Base-by-base conservation (phyloP, 83 land plant species). In the Thuja plicata region DNA sequence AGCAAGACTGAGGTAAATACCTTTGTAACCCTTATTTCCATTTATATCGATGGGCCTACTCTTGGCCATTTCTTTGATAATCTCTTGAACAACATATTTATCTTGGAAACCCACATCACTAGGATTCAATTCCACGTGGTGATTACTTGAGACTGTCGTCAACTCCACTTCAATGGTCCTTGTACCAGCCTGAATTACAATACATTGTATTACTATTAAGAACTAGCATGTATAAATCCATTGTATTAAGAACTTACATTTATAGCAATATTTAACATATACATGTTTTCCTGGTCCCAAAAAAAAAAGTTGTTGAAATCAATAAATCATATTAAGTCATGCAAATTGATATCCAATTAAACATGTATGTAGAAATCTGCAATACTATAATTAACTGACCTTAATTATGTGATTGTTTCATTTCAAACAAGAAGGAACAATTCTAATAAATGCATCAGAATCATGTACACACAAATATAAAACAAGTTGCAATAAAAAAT, bases 61-160 rank as follows among this genome's bases (percentile, higher is more conserved):
- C 82, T 94, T 98, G 12, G 99, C 99, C 99, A 98, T 98, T 74
- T 98, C 99, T 90, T 98, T 98, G 41, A 98, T 96, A 52, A 97
- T 92, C 89, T 96, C 98, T 89, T 98, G 99, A 83, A 98, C 99
- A 84, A 98, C 91, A 91, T 98, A 98, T 77, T 98, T 90, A 88
- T 98, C 99, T 89, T 98, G 99, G 87, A 98, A 98, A 8, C 99
- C 99, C 73, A 95, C 99, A 94, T 98, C 99, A 92, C 99, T 93
- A 1, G 99, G 99, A 91, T 89, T 98, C 87, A 98, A 62, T 90
- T 98, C 99, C 85, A 98, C 95, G 87, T 98, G 99, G 84, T 97
- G 91, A 76, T 94, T 93, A 87, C 99, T 97, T 81, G 99, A 96
- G 5, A 98, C 84, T 52, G 97, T 98, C 24, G 99, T 95, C 57